phyloP scores from a whole-genome alignment of 1,139 yeast species.

The Protomyces inouyei region DNA sequence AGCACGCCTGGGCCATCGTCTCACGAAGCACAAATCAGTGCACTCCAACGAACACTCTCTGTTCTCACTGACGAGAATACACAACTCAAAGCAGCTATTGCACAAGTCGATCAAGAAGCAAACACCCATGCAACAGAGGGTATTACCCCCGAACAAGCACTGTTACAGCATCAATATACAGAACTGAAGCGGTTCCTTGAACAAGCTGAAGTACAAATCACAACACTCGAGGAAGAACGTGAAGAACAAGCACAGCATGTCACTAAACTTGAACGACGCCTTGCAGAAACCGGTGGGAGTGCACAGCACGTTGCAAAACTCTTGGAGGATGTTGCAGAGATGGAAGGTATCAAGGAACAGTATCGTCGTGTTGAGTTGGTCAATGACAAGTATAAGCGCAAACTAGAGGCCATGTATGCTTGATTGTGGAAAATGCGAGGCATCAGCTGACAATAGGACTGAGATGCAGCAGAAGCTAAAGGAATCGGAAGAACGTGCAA shows the following conservation, averaged over 20 bases:
- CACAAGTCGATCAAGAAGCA: neutral
- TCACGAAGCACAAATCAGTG: neutral
- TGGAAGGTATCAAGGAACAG: neutral
- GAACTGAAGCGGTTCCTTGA: conserved; percentile 6
- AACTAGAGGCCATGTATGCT: neutral
- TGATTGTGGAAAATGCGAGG: neutral
- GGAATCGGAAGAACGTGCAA: neutral
- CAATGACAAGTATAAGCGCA: conserved; percentile 5
- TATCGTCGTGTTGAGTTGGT: neutral
- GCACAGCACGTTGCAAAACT: neutral
- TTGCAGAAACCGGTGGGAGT: neutral
- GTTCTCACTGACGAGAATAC: neutral
- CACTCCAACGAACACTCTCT: neutral
- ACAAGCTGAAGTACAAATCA: neutral
- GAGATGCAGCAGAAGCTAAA: neutral
- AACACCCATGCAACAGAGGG: neutral
- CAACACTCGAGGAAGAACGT: conserved; percentile 1
- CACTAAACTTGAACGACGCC: neutral
- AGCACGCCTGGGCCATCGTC: neutral
- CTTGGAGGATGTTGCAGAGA: neutral
- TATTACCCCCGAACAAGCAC: neutral
- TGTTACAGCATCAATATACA: neutral
- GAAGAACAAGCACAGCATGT: neutral
- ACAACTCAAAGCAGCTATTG: neutral
- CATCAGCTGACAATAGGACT: neutral